These are phyloP conservation scores for Colletotrichum euphorbiae DNA, from an alignment of 2,329 filamentous ascomycete species.

Conservation along the genomic window DNA sequence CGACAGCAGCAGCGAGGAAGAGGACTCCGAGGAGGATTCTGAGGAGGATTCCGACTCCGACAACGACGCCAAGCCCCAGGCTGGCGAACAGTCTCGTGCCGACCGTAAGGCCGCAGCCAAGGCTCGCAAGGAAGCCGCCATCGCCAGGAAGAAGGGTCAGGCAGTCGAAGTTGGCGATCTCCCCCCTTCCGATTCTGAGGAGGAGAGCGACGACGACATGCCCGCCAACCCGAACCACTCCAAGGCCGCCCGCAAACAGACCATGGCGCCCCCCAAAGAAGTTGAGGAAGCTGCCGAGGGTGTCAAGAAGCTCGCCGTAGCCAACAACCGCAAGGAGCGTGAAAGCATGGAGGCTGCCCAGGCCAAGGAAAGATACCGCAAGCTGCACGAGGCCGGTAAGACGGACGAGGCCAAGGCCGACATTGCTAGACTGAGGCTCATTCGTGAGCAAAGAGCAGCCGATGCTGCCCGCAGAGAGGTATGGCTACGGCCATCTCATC, in stretches of 20 bases:
- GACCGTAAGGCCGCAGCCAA: slow-evolving; percentile 89
- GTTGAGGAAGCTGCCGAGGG: slow-evolving; percentile 65
- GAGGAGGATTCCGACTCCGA: slow-evolving; percentile 61
- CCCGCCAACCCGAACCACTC: slow-evolving; percentile 94
- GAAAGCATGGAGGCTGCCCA: slow-evolving; percentile 88
- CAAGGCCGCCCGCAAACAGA: slow-evolving; percentile 75
- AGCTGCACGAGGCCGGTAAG: slow-evolving; percentile 93
- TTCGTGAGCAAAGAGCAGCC: slow-evolving; percentile 86
- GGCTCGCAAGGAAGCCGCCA: slow-evolving; percentile 89
- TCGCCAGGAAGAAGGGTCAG: slow-evolving; percentile 78
- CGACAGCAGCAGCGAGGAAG: slow-evolving; percentile 63
- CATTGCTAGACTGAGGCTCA: slow-evolving; percentile 82
- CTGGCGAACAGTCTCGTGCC: slow-evolving; percentile 75
- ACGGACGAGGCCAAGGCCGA: slow-evolving; percentile 95
- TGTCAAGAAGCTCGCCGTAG: slow-evolving; percentile 65
- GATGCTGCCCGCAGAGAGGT: slow-evolving; percentile 86
- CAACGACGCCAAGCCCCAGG: slow-evolving; percentile 58
- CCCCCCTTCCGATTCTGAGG: slow-evolving; percentile 77
- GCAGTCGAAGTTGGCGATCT: slow-evolving; percentile 86
- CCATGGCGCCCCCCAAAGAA: slow-evolving; percentile 54
- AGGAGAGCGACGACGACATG: slow-evolving; percentile 71
- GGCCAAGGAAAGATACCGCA: slow-evolving; percentile 90
- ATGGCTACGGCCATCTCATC: slow-evolving; percentile 42
- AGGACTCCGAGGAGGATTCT: slow-evolving; percentile 64
- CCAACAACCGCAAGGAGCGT: slow-evolving; percentile 64